Percentiles rank a stretch among this genome's conserved stretches.
These are phyloP conservation scores for Monosporascus sp. DNA, from an alignment of 2,329 filamentous ascomycete genomes.

Conservation along the genomic window DNA sequence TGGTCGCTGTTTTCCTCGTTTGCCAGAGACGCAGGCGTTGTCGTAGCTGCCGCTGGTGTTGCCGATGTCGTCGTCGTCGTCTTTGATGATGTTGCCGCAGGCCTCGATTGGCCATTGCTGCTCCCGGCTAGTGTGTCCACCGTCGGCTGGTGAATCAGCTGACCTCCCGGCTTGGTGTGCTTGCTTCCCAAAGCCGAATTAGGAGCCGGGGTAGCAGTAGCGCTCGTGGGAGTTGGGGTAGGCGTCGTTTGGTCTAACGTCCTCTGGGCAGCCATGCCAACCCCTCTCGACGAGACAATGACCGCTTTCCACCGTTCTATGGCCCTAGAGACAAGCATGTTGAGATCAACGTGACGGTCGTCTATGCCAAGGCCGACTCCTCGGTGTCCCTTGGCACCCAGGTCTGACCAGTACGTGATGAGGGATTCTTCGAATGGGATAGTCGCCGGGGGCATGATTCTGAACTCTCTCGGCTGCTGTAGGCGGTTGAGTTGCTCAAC, in stretches of 20 bases:
- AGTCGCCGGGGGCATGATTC: conserved; percentile 45
- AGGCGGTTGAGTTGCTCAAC: conserved; percentile 54
- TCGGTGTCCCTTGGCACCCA: conserved; percentile 34
- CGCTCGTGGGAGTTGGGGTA: conserved; percentile 15
- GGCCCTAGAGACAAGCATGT: conserved; percentile 45
- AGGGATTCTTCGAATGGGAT: conserved; percentile 47
- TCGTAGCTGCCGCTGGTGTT: conserved; percentile 13
- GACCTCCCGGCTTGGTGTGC: conserved; percentile 7
- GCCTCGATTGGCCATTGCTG: conserved; percentile 12
- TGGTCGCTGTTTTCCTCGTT: conserved; percentile 43
- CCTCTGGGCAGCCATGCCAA: conserved; percentile 47
- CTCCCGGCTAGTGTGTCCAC: conserved; percentile 14
- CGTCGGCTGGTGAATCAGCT: conserved; percentile 13
- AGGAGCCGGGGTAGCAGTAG: conserved; percentile 10
- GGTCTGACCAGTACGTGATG: conserved; percentile 41
- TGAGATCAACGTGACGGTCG: conserved; percentile 48
- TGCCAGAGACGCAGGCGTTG: conserved; percentile 33
- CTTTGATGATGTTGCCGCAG: conserved; percentile 11
- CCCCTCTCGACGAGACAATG: conserved; percentile 45
- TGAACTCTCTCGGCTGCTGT: conserved; percentile 57
- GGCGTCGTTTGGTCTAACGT: conserved; percentile 35
- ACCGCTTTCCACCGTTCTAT: conserved; percentile 60
- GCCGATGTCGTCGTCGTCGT: conserved; percentile 12
- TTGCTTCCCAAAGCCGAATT: not conserved
- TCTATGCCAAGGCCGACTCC: conserved; percentile 43